Percentiles rank a stretch among this genome's conserved stretches.
phyloP scores from a whole-genome alignment of 2,329 filamentous ascomycete species.

The Akanthomyces uredinophilus region DNA sequence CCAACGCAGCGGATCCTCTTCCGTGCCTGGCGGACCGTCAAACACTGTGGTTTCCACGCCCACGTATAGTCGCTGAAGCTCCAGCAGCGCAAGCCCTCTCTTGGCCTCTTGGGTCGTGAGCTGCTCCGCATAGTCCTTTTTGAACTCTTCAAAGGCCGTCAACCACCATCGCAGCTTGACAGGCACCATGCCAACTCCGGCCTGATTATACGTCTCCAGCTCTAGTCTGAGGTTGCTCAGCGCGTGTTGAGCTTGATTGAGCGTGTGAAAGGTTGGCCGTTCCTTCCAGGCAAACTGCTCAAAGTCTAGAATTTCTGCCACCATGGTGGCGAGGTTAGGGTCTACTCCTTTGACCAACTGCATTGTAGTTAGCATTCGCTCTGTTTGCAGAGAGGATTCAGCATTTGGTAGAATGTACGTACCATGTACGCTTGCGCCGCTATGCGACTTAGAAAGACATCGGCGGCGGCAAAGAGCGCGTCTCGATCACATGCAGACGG shows the following conservation, averaged over 20 bases:
- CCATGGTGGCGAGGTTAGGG: not conserved
- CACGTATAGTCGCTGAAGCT: conserved; percentile 3
- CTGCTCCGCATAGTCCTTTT: not conserved
- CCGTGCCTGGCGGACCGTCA: not conserved
- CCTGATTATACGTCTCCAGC: conserved; percentile 9
- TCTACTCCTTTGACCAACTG: conserved; percentile 10
- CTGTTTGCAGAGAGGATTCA: too few relatives aligned
- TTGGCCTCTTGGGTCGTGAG: not conserved
- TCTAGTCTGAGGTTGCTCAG: conserved; percentile 10
- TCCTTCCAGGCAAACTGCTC: conserved; percentile 4
- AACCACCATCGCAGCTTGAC: conserved; percentile 10
- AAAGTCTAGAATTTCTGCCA: conserved; percentile 3
- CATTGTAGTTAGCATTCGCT: not conserved
- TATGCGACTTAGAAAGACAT: conserved; percentile 5
- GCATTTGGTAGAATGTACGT: not conserved
- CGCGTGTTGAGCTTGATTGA: conserved; percentile 3
- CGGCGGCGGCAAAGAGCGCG: conserved; percentile 1
- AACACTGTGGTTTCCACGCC: conserved; percentile 5
- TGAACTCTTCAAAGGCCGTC: conserved; percentile 5
- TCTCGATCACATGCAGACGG: not conserved
- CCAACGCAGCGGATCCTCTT: conserved; percentile 6
- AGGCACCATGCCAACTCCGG: not conserved
- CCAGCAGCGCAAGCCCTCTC: conserved; percentile 2
- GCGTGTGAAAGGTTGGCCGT: conserved; percentile 4
- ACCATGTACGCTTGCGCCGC: conserved; percentile 9